Evolutionary conservation across 257 asterid genomes (phyloP).

Genomic region (Penstemon davidsonii): DNA sequence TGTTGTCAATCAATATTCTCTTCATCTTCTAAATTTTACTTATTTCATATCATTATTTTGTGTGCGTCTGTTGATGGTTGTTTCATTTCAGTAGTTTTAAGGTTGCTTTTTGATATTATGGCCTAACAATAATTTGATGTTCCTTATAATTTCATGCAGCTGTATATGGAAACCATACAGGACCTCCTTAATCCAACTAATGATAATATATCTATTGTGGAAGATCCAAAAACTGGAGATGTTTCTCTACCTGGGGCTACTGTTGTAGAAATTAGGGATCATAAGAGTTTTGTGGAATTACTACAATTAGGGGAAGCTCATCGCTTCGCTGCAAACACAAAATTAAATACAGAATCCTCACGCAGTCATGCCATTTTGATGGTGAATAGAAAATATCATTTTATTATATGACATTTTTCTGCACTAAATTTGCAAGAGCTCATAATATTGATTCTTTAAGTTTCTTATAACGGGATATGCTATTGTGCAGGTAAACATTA

Average conservation of each 20-base stretch:
- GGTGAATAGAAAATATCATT: constrained; percentile 41
- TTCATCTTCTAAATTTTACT: neutral
- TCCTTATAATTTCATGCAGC: constrained; percentile 46
- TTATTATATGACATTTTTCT: constrained; percentile 8
- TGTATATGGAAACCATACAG: constrained; percentile 85
- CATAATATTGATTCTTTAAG: neutral
- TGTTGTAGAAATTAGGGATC: constrained; percentile 70
- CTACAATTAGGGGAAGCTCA: constrained; percentile 80
- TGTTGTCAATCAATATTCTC: constrained; percentile 3
- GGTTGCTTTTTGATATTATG: neutral
- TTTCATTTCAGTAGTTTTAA: constrained; percentile 15
- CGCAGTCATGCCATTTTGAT: constrained; percentile 91
- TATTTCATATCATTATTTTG: too few relatives aligned
- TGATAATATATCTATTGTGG: constrained; percentile 66
- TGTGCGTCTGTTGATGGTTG: neutral
- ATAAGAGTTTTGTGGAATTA: constrained; percentile 59
- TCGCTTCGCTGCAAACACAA: constrained; percentile 83
- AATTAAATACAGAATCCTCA: constrained; percentile 87
- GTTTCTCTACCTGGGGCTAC: constrained; percentile 85
- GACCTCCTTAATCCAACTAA: constrained; percentile 82
- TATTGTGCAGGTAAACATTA: constrained; percentile 55
- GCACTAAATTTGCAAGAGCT: constrained; percentile 7
- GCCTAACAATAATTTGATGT: constrained; percentile 8
- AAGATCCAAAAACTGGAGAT: constrained; percentile 85
- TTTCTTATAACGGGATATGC: constrained; percentile 13